Base-by-base conservation (phyloP, 345 rosid genomes). In the Salix purpurea region DNA sequence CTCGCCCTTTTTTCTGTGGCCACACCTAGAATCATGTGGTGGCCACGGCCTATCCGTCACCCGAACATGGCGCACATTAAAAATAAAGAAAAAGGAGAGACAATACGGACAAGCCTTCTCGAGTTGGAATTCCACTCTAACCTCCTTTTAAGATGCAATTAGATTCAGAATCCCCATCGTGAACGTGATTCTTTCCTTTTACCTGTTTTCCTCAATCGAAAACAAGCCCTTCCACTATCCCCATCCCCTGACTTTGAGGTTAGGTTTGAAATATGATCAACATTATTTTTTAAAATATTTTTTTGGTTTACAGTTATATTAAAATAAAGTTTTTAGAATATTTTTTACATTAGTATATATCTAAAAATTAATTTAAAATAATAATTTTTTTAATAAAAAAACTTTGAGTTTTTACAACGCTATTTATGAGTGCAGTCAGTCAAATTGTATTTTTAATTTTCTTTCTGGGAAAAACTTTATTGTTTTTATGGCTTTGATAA, bases 41-140 rank as follows among this genome's bases (percentile, higher is more conserved):
- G 62, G 62, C 67, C 83, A 76, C 66, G 74, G 76, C 6, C 2
- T 39, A 32, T 44, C 34, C 65, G 0, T 30, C 73, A 67, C 23
- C 24, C 30, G 64, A 15, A 42, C 68, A 37, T 68, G n/a, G 37
- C 71, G 50, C 65, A 16, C 36, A 46, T 30, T 26, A 15, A 68
- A 16, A 67, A 37, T 5, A 70, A 52, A 65, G 69, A 11, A 58
- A 73, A 61, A 40, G 52, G 46, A 19, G 48, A 64, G 65, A 42
- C 56, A 76, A 65, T 77, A 24, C 36, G 74, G 79, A 78, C 77
- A 78, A 67, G 71, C 46, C 75, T 70, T 62, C 52, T 40, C 36
- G 84, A 79, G 78, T 77, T 77, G 83, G 83, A 85, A 44, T 74
- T 81, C 88, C 86, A 85, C 78, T 77, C 19, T 8, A 28, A 78